phyloP scores from a whole-genome alignment of 202 grass and related monocot species.

The Schoenoplectus tabernaemontani region DNA sequence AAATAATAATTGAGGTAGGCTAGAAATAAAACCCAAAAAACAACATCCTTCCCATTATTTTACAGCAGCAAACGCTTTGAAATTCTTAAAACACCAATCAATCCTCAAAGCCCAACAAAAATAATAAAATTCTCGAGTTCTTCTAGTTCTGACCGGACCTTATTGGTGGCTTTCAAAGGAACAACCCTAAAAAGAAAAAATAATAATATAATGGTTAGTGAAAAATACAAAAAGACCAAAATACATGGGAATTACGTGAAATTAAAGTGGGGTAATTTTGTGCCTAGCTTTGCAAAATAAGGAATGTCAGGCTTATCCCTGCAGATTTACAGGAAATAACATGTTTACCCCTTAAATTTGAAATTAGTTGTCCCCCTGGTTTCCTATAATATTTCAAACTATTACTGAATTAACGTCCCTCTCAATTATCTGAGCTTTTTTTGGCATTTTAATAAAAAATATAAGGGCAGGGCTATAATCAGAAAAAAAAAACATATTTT shows the following conservation, averaged over 20 bases:
- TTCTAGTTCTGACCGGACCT: background rate
- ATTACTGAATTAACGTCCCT: background rate
- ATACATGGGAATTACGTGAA: background rate
- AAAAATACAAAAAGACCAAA: background rate
- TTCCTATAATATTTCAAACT: background rate
- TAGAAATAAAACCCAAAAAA: no score
- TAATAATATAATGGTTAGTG: background rate
- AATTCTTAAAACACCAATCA: background rate
- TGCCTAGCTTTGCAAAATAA: background rate
- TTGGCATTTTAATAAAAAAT: background rate
- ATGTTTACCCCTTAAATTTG: background rate
- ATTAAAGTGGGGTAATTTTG: background rate
- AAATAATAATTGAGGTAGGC: no score
- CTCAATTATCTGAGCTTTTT: background rate
- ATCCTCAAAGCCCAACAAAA: background rate
- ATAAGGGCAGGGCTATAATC: background rate
- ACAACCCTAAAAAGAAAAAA: background rate
- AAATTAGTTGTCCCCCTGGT: background rate
- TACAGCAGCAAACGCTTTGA: background rate
- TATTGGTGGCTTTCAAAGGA: background rate
- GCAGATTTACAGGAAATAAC: background rate
- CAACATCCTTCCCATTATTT: no score
- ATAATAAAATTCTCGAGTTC: background rate
- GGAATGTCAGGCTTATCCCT: background rate
- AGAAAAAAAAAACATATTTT: background rate